Percentiles rank a stretch among this genome's conserved stretches.
These are phyloP conservation scores for Oryza glumipatula DNA, from an alignment of 176 grass and related monocot genomes.

Conservation along the genomic window DNA sequence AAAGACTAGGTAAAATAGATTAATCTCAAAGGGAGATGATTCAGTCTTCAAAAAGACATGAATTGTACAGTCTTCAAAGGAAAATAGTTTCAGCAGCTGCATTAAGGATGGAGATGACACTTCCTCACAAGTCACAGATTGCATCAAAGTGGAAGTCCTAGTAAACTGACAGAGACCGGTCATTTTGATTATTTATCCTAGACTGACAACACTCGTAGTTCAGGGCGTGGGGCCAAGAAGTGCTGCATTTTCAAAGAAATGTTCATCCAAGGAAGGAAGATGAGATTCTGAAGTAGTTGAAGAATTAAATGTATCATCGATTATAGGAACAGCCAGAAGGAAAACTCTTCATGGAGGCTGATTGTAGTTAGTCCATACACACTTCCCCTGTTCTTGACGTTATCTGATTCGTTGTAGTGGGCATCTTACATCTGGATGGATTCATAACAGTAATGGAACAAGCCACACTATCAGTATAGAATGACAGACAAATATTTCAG, in stretches of 20 bases:
- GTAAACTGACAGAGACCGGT: conserved; percentile 33
- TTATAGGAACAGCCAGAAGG: conserved; percentile 16
- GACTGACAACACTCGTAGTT: conserved; percentile 30
- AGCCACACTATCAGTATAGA: conserved; percentile 4
- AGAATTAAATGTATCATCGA: conserved; percentile 26
- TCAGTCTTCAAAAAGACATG: conserved; percentile 15
- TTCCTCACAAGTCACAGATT: conserved; percentile 34
- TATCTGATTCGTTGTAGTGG: conserved; percentile 25
- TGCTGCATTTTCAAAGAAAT: not conserved
- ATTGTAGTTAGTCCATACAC: conserved; percentile 25
- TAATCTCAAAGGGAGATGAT: conserved; percentile 6
- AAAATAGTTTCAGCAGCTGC: conserved; percentile 23
- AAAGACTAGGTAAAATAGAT: conserved; percentile 33
- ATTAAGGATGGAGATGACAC: conserved; percentile 30
- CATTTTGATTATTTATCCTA: conserved; percentile 47
- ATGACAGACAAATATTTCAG: not conserved
- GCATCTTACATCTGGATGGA: not conserved
- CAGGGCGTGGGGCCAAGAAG: conserved; percentile 17
- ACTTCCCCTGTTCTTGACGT: conserved; percentile 8
- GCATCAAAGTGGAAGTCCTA: not conserved
- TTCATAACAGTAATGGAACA: conserved; percentile 32
- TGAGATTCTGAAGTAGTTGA: conserved; percentile 9
- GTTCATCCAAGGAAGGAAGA: not conserved
- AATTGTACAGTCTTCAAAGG: conserved; percentile 31
- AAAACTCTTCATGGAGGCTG: conserved; percentile 26